phyloP scores from a whole-genome alignment of 306 rosid genomes.

The Quercus bicolor region DNA sequence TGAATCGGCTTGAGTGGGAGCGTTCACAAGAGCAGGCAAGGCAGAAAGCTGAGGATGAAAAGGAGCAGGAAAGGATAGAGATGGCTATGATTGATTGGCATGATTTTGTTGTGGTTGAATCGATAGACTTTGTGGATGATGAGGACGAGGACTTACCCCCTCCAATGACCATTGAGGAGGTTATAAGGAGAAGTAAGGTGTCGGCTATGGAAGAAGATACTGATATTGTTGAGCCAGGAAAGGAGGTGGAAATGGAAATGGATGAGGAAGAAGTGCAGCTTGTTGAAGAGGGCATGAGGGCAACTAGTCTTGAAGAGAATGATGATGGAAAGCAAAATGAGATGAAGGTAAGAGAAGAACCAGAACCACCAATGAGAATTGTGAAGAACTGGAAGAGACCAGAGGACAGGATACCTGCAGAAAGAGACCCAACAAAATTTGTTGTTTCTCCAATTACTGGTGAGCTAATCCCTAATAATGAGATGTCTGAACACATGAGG shows the following conservation, averaged over 20 bases:
- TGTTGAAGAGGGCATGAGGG: constrained; percentile 90
- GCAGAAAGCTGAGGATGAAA: constrained; percentile 90
- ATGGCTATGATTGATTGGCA: constrained; percentile 99
- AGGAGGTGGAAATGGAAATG: constrained; percentile 98
- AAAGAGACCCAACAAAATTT: constrained; percentile 78
- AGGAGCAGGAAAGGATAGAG: constrained; percentile 85
- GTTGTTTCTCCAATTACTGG: constrained; percentile 92
- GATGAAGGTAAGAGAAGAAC: constrained; percentile 58
- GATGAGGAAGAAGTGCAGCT: constrained; percentile 94
- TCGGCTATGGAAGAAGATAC: constrained; percentile 65
- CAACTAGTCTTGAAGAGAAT: constrained; percentile 62
- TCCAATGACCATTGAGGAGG: constrained; percentile 95
- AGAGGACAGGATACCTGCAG: constrained; percentile 78
- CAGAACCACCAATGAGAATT: constrained; percentile 88
- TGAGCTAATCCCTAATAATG: constrained; percentile 76
- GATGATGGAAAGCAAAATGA: constrained; percentile 60
- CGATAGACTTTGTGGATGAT: constrained; percentile 89
- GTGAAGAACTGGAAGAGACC: constrained; percentile 99
- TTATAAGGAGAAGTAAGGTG: constrained; percentile 84
- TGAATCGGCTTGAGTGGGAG: constrained; percentile 90
- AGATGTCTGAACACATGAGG: constrained; percentile 97
- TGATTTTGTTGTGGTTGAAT: constrained; percentile 95
- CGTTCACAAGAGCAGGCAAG: constrained; percentile 94
- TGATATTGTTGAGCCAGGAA: constrained; percentile 69
- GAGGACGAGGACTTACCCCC: constrained; percentile 95